Percentiles rank a stretch among this genome's conserved stretches.
phyloP scores from a whole-genome alignment of 192 early-diverging fungal species.

The Anaeromyces robustus region DNA sequence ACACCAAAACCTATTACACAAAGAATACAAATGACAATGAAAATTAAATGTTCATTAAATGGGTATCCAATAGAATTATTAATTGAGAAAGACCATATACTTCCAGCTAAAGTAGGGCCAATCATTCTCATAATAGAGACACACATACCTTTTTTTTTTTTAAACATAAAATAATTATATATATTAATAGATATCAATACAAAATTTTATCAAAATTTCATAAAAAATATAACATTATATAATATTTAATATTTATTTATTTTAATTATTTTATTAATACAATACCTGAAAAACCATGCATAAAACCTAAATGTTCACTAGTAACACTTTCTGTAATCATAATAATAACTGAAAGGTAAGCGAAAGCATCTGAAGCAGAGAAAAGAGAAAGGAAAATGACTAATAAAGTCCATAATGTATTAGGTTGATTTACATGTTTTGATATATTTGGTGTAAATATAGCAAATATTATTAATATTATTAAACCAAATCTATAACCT shows the following conservation, averaged over 20 bases:
- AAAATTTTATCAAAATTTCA: no score
- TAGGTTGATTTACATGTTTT: neutral
- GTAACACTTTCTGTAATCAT: neutral
- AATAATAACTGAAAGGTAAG: neutral
- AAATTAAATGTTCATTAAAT: neutral
- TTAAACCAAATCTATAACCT: neutral
- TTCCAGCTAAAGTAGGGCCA: neutral
- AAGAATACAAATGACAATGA: neutral
- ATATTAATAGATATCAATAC: no score
- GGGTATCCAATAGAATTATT: neutral
- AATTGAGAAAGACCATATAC: neutral
- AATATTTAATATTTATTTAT: neutral
- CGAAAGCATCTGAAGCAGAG: neutral
- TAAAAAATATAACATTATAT: no score
- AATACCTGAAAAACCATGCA: neutral
- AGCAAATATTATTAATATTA: neutral
- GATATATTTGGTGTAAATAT: neutral
- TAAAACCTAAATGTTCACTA: neutral
- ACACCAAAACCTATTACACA: neutral
- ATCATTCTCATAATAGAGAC: neutral
- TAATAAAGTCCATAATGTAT: neutral
- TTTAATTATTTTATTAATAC: no score
- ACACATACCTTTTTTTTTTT: neutral
- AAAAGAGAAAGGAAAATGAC: neutral
- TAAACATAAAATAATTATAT: no score